Base-by-base conservation (phyloP, 2,329 filamentous ascomycete genomes). In the Colletotrichum caudatum region DNA sequence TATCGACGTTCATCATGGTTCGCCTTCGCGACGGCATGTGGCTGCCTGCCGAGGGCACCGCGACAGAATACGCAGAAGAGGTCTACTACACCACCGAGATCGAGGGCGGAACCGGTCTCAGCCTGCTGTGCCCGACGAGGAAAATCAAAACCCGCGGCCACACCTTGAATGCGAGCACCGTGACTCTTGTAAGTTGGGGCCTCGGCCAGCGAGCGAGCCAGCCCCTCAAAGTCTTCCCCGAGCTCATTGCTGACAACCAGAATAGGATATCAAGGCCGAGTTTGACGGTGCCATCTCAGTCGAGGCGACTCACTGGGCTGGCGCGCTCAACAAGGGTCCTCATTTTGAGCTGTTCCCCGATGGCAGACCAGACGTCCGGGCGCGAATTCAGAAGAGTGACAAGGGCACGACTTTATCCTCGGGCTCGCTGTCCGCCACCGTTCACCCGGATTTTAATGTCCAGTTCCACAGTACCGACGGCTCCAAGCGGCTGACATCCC, bases 61-160 rank as follows among this genome's bases (percentile, higher is more conserved):
- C 84, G 61, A 84, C 90, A 35, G 88, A 91, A 76, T 92, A 92
- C 75, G 91, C 90, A 44, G 90, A 92, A 79, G 89, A 92, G 72
- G 83, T 92, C 20, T 86, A 87, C 75, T 83, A 83, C 33, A 79
- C 84, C 66, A 84, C 84, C 3, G 78, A 86, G 64, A 83, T 80
- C 2, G 79, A 83, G 35, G 82, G 82, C 72, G 81, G 82, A 23
- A 84, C 84, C 71, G 82, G 82, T n/a, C 71, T 90, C 64, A 85
- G 81, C 39, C 81, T 90, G 44, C 81, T 90, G 2, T 90, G 88
- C 74, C 88, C 88, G 5, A 88, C 85, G 2, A 84, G 81, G 72
- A 84, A 88, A 70, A 87, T 90, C 69, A 80, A 80, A 33, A 82
- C 83, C 8, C 83, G 88, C 51, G 86, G 87, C 53, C 86, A 90